phyloP scores from a whole-genome alignment of 2,329 filamentous ascomycete genomes.

The Aspergillus terreus region DNA sequence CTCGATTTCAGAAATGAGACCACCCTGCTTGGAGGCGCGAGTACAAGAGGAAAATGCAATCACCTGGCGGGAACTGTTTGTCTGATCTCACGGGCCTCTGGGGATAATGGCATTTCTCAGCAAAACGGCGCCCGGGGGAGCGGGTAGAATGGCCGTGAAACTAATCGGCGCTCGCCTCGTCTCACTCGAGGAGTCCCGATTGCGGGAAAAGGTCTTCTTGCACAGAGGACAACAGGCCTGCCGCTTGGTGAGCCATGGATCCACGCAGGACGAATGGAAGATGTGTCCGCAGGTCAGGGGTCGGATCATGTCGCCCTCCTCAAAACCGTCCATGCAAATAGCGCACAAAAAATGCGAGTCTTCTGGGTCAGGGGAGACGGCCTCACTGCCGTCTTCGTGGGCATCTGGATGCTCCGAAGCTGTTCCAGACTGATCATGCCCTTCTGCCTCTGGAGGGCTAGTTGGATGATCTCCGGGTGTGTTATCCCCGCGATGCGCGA shows the following conservation, averaged over 20 bases:
- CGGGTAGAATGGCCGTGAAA: not conserved
- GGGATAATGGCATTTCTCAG: not conserved
- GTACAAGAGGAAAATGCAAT: too few species aligned
- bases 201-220: constrained; percentile 49
- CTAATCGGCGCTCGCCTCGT: not conserved
- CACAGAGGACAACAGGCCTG: constrained; percentile 94
- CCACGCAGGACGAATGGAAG: constrained; percentile 91
- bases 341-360: constrained; percentile 56
- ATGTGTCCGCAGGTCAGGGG: constrained; percentile 94
- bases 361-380: not conserved
- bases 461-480: not conserved
- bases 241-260: constrained; percentile 92
- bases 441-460: too few species aligned
- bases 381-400: not conserved
- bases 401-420: not conserved
- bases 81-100: not conserved
- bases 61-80: not conserved
- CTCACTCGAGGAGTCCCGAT: not conserved
- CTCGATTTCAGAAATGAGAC: not conserved
- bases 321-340: constrained; percentile 88
- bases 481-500: not conserved
- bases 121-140: not conserved
- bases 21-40: too few species aligned
- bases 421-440: not conserved
- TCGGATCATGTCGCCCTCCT: constrained; percentile 90